Evolutionary conservation across 2,329 filamentous ascomycete genomes (phyloP), one percentile per base, ranked within the genome.

Genomic region (Pseudogymnoascus sp.): DNA sequence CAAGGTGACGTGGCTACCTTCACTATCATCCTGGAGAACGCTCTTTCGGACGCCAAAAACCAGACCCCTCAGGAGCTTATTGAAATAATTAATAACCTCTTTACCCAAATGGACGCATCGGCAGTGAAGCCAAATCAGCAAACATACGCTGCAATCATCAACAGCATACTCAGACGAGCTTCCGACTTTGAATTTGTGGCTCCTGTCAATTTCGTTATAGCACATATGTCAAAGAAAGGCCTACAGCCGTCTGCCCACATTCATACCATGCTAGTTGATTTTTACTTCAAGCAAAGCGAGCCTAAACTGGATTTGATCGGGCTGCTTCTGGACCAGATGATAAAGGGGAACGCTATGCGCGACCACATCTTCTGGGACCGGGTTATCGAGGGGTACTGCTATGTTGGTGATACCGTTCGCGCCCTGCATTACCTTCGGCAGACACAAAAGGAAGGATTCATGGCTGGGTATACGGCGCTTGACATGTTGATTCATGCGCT

Each of bases 181-280:
- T 42, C 63, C 1, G 52, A 65, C 10, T 73, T 77, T 61, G 67
- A 71, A 29, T 81, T 81, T 66, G 64, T 76, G 55, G 33, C 66
- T 1, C 82, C 84, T 61, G 80, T 89, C 12, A 79, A 81, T 48
- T 79, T 79, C 1, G 79, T 93, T 6, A 78, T 91, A 45, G 73
- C 77, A 1, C 82, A 87, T 71, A 88, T 94, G 80, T 74, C 76
- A 59, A 67, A 69, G 5, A 74, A 78, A 25, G 80, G 80, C 18
- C 69, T 87, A 45, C 71, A 79, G 58, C 79, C 84, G 1, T 82
- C 82, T 3, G 74, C 83, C 1, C 82, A 90, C 67, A 88, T 91
- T 69, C 89, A 89, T 76, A 92, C 89, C 25, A 88, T 87, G 69
- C 80, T 94, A 18, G 77, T 89, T 52, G 82, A 87, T 52, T 79